Base-by-base conservation (phyloP, 331 rosid genomes). In the Rosa hybrid region DNA sequence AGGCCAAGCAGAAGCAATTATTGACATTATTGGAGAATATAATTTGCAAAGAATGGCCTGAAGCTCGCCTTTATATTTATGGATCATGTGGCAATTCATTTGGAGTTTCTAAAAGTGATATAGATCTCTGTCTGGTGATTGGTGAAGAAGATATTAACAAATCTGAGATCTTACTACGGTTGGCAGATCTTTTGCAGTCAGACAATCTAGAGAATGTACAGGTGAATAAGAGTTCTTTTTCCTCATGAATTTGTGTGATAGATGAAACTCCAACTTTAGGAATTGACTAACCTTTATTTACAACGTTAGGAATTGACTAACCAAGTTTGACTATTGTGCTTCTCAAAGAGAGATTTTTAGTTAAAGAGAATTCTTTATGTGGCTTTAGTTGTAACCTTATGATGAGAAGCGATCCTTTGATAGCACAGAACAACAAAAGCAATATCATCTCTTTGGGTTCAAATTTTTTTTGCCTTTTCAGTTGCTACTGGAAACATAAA, bases 51-150 rank as follows among this genome's bases (percentile, higher is more conserved):
- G 96, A 95, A 81, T 93, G 99, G 97, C 96, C 98, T 75, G 80
- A 75, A 60, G 96, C 99, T 71, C 88, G 59, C 71, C 96, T 95
- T 3, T 95, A 79, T 84, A 86, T 93, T 68, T 95, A 93, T 86
- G 99, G 99, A 81, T 95, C 99, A 11, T 93, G 99, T 86, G 99
- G 96, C 25, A 95, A 89, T 86, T 93, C 98, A 12, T 95, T 95
- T 74, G 99, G 93, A 2, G 94, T 95, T 81, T 95, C 97, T 69
- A 93, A 87, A 81, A 95, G 98, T 70, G 99, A 95, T 76, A 82
- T 95, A 82, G 99, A 95, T 86, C 92, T 93, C 81, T 95, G 99
- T 84, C 93, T 95, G 84, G 98, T 88, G 13, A 90, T 93, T 83
- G 91, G 88, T 72, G 94, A 86, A 41, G 81, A 86, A 42, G 88